These are phyloP conservation scores for Vanrija sp. DNA, from an alignment of 1,284 basidiomycete genomes.

Conservation along the genomic window DNA sequence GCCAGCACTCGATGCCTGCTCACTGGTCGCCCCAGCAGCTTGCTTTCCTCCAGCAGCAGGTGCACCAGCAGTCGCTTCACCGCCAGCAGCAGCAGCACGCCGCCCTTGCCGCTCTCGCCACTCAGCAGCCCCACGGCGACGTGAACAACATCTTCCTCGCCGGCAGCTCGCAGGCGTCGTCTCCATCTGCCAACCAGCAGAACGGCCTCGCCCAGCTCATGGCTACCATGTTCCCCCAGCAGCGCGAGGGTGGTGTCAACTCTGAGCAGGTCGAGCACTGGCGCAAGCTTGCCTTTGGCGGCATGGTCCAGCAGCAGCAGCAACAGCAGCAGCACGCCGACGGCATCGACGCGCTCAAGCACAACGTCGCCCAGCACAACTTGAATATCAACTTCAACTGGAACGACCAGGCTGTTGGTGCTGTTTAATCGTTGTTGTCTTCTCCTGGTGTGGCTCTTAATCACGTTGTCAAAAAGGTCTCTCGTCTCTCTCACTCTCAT, in stretches of 20 bases:
- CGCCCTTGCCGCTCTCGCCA: neutral
- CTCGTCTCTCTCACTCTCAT: too few relatives aligned
- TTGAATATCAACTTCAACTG: too few relatives aligned
- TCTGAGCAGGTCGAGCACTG: slow-evolving; percentile 17
- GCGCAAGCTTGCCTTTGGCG: slow-evolving; percentile 19
- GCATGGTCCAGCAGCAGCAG: neutral
- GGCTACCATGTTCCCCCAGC: slow-evolving; percentile 31
- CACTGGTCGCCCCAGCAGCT: slow-evolving; percentile 28
- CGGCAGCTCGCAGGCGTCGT: slow-evolving; percentile 1
- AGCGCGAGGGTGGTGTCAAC: slow-evolving; percentile 7
- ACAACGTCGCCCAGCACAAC: neutral
- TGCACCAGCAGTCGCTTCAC: slow-evolving; percentile 20
- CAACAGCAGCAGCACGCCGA: slow-evolving; percentile 8
- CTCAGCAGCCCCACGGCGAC: slow-evolving; percentile 7
- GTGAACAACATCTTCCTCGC: slow-evolving; percentile 14
- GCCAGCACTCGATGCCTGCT: slow-evolving; percentile 1
- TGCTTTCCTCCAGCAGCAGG: slow-evolving; percentile 27
- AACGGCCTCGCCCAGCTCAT: slow-evolving; percentile 27
- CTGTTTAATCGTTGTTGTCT: too few relatives aligned
- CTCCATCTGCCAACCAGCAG: slow-evolving; percentile 7
- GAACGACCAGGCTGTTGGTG: too few relatives aligned
- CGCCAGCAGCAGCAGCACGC: slow-evolving; percentile 17
- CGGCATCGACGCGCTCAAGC: slow-evolving; percentile 5
- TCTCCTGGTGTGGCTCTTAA: too few relatives aligned
- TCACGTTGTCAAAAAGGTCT: too few relatives aligned